Percentiles rank a stretch among this genome's conserved stretches.
phyloP scores from a whole-genome alignment of 2,329 filamentous ascomycete genomes.

The Fusarium chaquense region DNA sequence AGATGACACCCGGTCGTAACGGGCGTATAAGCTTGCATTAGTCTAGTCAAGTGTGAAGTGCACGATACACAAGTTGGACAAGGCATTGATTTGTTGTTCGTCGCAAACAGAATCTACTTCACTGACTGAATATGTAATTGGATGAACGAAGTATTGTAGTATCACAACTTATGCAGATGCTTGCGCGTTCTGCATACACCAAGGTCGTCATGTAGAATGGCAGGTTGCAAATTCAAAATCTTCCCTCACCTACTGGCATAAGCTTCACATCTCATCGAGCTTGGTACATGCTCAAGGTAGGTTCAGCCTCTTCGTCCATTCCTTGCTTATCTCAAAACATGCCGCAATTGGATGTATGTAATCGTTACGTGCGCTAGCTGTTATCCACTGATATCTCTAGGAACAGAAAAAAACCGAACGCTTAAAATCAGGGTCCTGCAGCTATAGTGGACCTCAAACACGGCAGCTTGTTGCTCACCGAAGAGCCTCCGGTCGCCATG shows the following conservation, averaged over 20 bases:
- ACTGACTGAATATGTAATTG: background rate
- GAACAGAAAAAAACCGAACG: constrained; percentile 14
- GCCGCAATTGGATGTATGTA: constrained; percentile 41
- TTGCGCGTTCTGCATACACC: background rate
- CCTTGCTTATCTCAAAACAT: constrained; percentile 27
- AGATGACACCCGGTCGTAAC: constrained; percentile 22
- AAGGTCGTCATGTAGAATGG: background rate
- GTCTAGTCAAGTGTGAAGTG: constrained; percentile 3
- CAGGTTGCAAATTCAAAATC: background rate
- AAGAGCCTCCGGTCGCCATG: constrained; percentile 48
- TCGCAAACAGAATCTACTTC: background rate
- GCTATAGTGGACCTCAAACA: constrained; percentile 33
- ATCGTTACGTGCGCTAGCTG: constrained; percentile 42
- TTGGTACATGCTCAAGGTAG: background rate
- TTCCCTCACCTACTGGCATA: constrained; percentile 4
- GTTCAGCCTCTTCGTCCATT: constrained; percentile 21
- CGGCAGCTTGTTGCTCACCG: constrained; percentile 39
- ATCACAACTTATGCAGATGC: background rate
- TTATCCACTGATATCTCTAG: constrained; percentile 36
- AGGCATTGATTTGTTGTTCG: background rate
- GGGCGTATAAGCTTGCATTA: constrained; percentile 27
- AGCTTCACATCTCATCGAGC: background rate
- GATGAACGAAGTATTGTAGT: background rate
- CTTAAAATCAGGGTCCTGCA: constrained; percentile 42
- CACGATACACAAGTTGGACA: background rate